Evolutionary conservation across 257 asterid species (phyloP), one percentile per base, ranked within the genome.

Genomic region (Solanum sitiens): DNA sequence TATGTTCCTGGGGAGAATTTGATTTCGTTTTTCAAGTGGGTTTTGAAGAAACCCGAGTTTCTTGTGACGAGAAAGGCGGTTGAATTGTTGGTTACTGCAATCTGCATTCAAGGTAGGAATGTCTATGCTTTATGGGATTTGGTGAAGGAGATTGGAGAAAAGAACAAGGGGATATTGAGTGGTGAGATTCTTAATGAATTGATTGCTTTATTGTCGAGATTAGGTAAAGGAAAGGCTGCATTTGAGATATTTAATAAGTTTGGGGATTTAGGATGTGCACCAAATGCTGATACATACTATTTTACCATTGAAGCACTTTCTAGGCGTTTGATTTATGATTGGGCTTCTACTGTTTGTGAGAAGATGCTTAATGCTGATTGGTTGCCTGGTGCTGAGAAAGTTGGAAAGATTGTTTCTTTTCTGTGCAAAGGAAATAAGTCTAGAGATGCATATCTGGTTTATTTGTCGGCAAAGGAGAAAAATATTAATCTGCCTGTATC

Each of bases 151-250:
- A 85, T 92, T 11, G 95, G 90, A 86, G 94, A 87, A 87, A 93
- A 92, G 91, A 92, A 92, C 86, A 90, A 86, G 44, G 95, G 95
- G 21, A 87, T 92, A 30, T 90, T 97, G 88, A 93, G 88, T 87
- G 83, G 94, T 0, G 92, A 87, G 86, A 88, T 91, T 88, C 94
- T 97, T 85, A 97, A 94, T 59, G 89, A 90, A 32, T 85, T 97
- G 59, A 88, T 95, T 42, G 92, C 94, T n/a, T 87, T 88, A 86
- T 93, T 94, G 87, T 91, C 94, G 8, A 92, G 92, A 90, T 85
- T 96, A 70, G 96, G 95, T 83, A 94, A 94, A 85, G 98, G 93
- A 70, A 94, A 96, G 88, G 97, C 93, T 21, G 97, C 98, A n/a
- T 94, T 88, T 87, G 97, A 95, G 33, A 94, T 95, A 63, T 95